These are phyloP conservation scores for Ilyonectria sp. DNA, from an alignment of 2,329 filamentous ascomycete species.

Conservation along the genomic window DNA sequence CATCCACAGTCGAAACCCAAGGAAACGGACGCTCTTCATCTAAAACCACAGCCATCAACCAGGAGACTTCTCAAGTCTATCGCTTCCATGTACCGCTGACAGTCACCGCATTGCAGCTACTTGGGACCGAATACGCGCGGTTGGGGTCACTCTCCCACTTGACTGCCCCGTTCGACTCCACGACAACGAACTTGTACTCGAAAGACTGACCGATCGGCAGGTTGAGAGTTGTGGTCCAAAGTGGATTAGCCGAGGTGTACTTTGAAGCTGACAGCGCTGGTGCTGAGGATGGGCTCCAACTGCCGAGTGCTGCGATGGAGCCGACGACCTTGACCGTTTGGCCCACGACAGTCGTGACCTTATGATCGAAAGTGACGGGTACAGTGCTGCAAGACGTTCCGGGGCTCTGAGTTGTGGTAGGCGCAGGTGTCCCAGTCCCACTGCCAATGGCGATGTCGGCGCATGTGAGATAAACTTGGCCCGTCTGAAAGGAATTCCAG, in stretches of 20 bases:
- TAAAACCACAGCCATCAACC: no score
- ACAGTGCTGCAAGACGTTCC: conserved; percentile 42
- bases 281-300: conserved; percentile 61
- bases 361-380: conserved; percentile 60
- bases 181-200: conserved; percentile 73
- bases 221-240: conserved; percentile 70
- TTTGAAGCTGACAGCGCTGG: conserved; percentile 64
- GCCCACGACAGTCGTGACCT: conserved; percentile 61
- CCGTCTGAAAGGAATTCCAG: conserved; percentile 70
- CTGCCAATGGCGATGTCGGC: conserved; percentile 64
- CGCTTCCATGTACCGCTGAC: no score
- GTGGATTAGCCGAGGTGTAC: conserved; percentile 66
- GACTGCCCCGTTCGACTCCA: conserved; percentile 62
- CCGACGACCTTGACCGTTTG: conserved; percentile 65
- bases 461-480: conserved; percentile 68
- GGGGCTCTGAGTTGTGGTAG: conserved; percentile 36
- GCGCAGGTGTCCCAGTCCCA: conserved; percentile 11
- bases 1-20: no score
- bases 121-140: conserved; percentile 50
- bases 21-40: no score
- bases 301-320: conserved; percentile 62
- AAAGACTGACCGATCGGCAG: conserved; percentile 63
- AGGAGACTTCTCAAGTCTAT: no score
- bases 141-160: conserved; percentile 71
- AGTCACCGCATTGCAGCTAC: conserved; percentile 10